A percentile compares a stretch with the other conserved stretches of the same genome.
phyloP scores from a whole-genome alignment of 306 rosid genomes.

The Argentina anserina region DNA sequence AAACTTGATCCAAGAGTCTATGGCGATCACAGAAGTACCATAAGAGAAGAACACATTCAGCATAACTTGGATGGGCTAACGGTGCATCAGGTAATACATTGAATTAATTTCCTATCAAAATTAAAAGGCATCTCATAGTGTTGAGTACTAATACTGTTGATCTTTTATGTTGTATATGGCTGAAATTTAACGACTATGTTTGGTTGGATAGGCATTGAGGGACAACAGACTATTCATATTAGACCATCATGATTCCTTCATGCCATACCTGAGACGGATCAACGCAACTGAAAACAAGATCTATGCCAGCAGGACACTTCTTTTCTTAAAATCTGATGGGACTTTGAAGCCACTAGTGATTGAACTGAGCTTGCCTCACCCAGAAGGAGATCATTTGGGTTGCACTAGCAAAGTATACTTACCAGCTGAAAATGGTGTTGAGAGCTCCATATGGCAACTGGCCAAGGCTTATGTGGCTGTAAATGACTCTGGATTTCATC shows the following conservation, averaged over 20 bases:
- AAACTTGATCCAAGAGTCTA: conserved; percentile 43
- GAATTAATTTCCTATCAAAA: not conserved
- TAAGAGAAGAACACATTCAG: too few relatives aligned
- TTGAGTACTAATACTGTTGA: too few relatives aligned
- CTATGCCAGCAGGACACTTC: conserved; percentile 51
- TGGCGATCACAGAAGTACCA: conserved; percentile 57
- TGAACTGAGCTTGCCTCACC: conserved; percentile 52
- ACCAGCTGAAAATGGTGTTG: conserved; percentile 46
- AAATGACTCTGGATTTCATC: conserved; percentile 59
- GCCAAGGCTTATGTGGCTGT: conserved; percentile 63
- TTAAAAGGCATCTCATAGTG: too few relatives aligned
- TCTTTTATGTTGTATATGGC: too few relatives aligned
- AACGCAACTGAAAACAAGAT: conserved; percentile 32
- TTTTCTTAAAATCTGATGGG: conserved; percentile 51
- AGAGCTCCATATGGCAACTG: conserved; percentile 45
- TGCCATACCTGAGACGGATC: conserved; percentile 50
- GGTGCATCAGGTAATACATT: conserved; percentile 41
- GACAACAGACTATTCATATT: conserved; percentile 46
- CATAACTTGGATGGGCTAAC: conserved; percentile 51
- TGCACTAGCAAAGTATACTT: conserved; percentile 44
- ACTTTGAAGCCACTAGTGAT: conserved; percentile 61
- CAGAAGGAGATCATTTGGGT: conserved; percentile 39
- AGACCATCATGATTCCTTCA: conserved; percentile 49
- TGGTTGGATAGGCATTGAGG: conserved; percentile 41
- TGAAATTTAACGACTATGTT: not conserved